Conservation (phyloP, 208 protist species). For the Trypanosoma mega region DNA sequence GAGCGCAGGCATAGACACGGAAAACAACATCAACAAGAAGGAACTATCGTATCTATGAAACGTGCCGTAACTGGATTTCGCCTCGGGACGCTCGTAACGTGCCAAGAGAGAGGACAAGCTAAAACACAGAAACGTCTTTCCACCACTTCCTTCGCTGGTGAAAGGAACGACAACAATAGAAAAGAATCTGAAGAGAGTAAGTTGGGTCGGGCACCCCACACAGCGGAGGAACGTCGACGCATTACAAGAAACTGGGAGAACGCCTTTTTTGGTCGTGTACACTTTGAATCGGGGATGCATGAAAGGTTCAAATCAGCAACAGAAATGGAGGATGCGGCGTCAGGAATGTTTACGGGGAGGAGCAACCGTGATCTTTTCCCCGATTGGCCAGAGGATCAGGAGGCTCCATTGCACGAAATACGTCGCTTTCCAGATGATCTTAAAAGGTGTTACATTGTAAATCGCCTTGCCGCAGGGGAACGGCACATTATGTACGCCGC, state of each 20-base stretch:
- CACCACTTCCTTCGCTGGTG: too few species aligned
- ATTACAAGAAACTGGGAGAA: slow-evolving; percentile 77
- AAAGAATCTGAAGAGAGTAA: not conserved
- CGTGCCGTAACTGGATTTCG: too few species aligned
- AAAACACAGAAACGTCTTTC: too few species aligned
- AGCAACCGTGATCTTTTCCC: slow-evolving; percentile 51
- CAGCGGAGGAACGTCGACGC: slow-evolving; percentile 57
- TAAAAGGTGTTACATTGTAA: slow-evolving; percentile 70
- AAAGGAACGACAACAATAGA: slow-evolving; percentile 11
- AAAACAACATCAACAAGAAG: too few species aligned
- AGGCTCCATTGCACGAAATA: slow-evolving; percentile 61
- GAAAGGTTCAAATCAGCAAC: slow-evolving; percentile 55
- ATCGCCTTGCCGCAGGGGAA: slow-evolving; percentile 74
- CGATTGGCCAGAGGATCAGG: slow-evolving; percentile 69
- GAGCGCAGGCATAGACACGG: too few species aligned
- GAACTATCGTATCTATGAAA: too few species aligned
- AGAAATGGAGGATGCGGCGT: slow-evolving; percentile 47
- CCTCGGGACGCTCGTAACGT: too few species aligned
- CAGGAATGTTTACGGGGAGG: not conserved
- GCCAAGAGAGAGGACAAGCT: too few species aligned
- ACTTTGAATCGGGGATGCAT: slow-evolving; percentile 85
- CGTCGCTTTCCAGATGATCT: slow-evolving; percentile 40
- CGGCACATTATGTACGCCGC: slow-evolving; percentile 69
- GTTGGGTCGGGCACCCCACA: slow-evolving; percentile 21
- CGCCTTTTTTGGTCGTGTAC: slow-evolving; percentile 80